Evolutionary conservation across 2,329 filamentous ascomycete species (phyloP), one percentile per base, ranked within the genome.

Genomic region (Pezicula neosporulosa): DNA sequence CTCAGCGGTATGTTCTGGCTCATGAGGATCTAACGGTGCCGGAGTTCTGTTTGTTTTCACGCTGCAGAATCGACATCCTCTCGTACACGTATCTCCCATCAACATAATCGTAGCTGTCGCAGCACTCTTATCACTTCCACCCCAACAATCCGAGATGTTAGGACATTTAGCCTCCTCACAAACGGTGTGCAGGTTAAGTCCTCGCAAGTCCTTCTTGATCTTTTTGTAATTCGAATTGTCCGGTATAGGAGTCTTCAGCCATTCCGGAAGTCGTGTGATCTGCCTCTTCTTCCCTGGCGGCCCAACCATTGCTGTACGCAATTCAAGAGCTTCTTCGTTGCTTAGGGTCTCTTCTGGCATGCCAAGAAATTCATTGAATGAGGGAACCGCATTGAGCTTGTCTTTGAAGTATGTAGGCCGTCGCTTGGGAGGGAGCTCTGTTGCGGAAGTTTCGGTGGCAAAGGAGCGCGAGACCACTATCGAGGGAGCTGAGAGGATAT

Each of bases 21-120:
- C 94, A 70, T 97, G 93, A 2, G 90, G 89, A 68, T 99, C 94
- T 46, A 99, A 80, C 10, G 94, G 89, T 39, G 86, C 73, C 12
- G 90, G 85, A 1, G 77, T 73, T 41, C 88, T 85, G 52, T 76
- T 86, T 3, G 94, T 99, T 79, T 97, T 97, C 48, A 99, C 94
- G 59, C 87, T 90, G 79, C 94, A 99, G 77, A 99, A 99, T 48
- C 94, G 84, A 72, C 94, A 99, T 16, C 93, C 94, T 54, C 94
- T 82, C 16, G 94, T 99, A 72, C 94, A 99, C 8, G 93, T 97
- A 70, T 99, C 94, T 58, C 94, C 94, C 92, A 97, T 97, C 44
- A 99, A 76, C 94, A 99, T 99, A 71, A 99, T 97, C 10, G 94
- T 99, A 2, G 94, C 94, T 30, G 94, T 99, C 4, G 94, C 94